Evolutionary conservation across 352 stramenopile species (phyloP), one percentile per base, ranked within the genome.

Genomic region (Pythium monospermum): DNA sequence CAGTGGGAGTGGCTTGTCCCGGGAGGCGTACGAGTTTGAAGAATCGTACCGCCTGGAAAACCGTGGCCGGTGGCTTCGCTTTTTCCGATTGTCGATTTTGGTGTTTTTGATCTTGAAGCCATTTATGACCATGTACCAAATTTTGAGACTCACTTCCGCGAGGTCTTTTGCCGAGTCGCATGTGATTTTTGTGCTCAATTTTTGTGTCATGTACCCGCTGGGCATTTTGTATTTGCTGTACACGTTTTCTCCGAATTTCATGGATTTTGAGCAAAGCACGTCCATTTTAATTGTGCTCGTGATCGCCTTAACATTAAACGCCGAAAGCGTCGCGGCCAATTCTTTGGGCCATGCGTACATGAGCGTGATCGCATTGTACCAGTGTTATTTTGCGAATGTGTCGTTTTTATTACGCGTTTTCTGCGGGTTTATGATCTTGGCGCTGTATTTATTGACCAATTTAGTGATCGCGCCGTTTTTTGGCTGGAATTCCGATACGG

Each of bases 341-440:
- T 88, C 79, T 16, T 58, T 85, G 4, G 80, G 80, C 1, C 76
- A 91, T 52, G 78, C 78, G 2, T 91, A 91, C 49, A 76, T 89
- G 73, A 87, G 75, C 45, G 76, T 85, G 3, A 62, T 91, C 30
- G 80, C 77, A 21, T 44, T 91, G 27, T 91, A 91, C 47, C 77
- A 91, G 57, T 91, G 80, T 62, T 87, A 91, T 62, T 89, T 91
- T 49, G 68, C 77, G 23, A 89, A 90, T 56, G 47, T 94, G 7
- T 85, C 79, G 39, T 87, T 93, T 46, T 39, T 88, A 32, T 63
- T 93, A 19, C 77, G 78, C 16, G 62, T 85, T 1, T 31, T 71
- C 10, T 69, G 55, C 18, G 83, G 77, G 0, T 83, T 87, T 27
- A 63, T 67, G 38, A 87, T 90, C 46, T 57, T 89, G 12, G 66